Evolutionary conservation across 257 asterid genomes (phyloP).

Genomic region (Solanum medicagineum): DNA sequence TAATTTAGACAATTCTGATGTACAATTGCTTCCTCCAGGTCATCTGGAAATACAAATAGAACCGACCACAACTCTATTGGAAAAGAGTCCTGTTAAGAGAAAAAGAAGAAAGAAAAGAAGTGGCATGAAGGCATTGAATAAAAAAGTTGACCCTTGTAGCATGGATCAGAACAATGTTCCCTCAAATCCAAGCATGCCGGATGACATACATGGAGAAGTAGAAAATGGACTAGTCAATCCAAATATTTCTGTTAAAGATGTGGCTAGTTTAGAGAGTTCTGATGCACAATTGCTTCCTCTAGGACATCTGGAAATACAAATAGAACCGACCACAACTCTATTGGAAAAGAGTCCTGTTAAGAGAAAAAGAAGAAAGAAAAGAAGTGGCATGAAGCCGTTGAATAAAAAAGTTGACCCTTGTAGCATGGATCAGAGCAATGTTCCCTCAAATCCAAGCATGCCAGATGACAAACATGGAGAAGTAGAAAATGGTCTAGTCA

Average conservation of each 20-base stretch:
- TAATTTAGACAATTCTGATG: not conserved
- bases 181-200: slow-evolving; percentile 17
- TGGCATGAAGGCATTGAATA: not conserved
- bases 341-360: slow-evolving; percentile 7
- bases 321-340: slow-evolving; percentile 4
- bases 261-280: not conserved
- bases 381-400: not conserved
- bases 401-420: not conserved
- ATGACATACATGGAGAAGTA: slow-evolving; percentile 6
- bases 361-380: slow-evolving; percentile 6
- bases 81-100: slow-evolving; percentile 9
- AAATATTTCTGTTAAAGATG: not conserved
- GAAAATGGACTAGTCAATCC: not conserved
- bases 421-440: slow-evolving; percentile 10
- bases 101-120: slow-evolving; percentile 1
- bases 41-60: slow-evolving; percentile 11
- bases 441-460: slow-evolving; percentile 17
- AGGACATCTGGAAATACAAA: slow-evolving; percentile 14
- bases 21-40: not conserved
- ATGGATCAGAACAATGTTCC: slow-evolving; percentile 10
- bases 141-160: slow-evolving; percentile 2
- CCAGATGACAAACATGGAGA: slow-evolving; percentile 9
- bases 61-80: slow-evolving; percentile 5
- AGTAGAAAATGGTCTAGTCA: not conserved
- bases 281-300: not conserved